These are phyloP conservation scores for Trametes cinnabarina DNA, from an alignment of 768 basidiomycete species.

Conservation along the genomic window DNA sequence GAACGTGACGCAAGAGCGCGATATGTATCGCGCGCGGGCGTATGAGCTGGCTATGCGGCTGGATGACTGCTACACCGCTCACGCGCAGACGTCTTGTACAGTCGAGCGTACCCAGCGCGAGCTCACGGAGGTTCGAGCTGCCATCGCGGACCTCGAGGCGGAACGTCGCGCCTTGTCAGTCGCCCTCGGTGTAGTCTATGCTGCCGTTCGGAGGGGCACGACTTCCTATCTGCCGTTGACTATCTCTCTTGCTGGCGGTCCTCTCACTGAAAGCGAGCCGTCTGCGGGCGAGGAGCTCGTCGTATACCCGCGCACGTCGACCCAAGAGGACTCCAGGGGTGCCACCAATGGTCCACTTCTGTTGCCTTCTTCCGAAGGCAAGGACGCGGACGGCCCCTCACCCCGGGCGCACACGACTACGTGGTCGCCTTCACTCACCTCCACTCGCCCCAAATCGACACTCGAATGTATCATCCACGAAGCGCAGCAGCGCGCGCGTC, in stretches of 20 bases:
- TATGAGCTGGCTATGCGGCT: constrained; percentile 9
- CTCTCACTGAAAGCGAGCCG: not conserved
- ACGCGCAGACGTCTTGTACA: not conserved
- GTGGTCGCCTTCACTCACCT: not conserved
- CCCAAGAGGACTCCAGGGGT: not conserved
- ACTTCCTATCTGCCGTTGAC: not conserved
- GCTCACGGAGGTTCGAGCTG: not conserved
- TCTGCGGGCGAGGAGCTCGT: not conserved
- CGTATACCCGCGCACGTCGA: not conserved
- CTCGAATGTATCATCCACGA: not conserved
- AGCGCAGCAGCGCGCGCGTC: not conserved
- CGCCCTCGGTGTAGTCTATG: not conserved
- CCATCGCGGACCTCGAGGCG: not conserved
- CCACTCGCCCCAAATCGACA: not conserved
- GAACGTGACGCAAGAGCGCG: not conserved
- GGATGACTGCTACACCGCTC: constrained; percentile 1
- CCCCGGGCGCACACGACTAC: not conserved
- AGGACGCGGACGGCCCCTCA: not conserved
- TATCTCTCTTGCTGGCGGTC: not conserved
- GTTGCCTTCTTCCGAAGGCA: not conserved
- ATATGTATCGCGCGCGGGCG: constrained; percentile 11
- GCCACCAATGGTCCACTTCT: not conserved
- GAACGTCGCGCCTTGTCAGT: not conserved
- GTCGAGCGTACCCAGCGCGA: not conserved
- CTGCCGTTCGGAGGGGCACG: not conserved